These are phyloP conservation scores for Westerdykella aurantiaca DNA, from an alignment of 2,329 filamentous ascomycete species.

Conservation along the genomic window DNA sequence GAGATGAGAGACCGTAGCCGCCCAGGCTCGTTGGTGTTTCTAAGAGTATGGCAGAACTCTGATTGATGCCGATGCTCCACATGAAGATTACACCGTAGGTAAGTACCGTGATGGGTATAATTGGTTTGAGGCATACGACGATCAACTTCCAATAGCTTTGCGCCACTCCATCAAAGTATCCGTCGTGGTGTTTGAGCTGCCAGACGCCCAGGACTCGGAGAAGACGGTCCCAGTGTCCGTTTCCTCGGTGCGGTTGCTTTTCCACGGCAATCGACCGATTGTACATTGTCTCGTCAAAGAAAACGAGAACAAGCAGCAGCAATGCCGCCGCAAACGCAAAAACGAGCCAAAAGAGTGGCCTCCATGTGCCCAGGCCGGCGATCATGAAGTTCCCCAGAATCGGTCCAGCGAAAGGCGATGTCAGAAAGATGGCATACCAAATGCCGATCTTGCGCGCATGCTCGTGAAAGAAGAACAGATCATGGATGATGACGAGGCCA, in stretches of 20 bases:
- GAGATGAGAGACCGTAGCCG: no score
- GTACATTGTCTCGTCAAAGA: constrained; percentile 2
- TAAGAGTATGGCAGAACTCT: no score
- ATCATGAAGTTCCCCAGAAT: no score
- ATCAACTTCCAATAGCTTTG: background rate
- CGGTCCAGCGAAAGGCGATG: no score
- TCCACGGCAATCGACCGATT: background rate
- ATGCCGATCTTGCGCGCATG: no score
- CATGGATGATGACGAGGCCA: no score
- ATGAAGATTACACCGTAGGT: background rate
- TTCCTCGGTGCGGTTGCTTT: background rate
- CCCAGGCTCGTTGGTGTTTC: no score
- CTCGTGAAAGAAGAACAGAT: no score
- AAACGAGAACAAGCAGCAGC: background rate
- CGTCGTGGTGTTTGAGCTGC: constrained; percentile 2
- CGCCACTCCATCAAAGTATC: constrained; percentile 1
- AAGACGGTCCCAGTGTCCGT: background rate
- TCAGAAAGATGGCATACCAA: no score
- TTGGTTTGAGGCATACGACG: background rate
- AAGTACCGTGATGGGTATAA: background rate
- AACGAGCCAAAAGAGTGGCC: no score
- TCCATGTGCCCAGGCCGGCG: no score
- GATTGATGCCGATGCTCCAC: no score
- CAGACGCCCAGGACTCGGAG: constrained; percentile 2
- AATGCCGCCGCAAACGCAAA: background rate